These are phyloP conservation scores for Thelonectria discophora DNA, from an alignment of 2,329 filamentous ascomycete species.

Conservation along the genomic window DNA sequence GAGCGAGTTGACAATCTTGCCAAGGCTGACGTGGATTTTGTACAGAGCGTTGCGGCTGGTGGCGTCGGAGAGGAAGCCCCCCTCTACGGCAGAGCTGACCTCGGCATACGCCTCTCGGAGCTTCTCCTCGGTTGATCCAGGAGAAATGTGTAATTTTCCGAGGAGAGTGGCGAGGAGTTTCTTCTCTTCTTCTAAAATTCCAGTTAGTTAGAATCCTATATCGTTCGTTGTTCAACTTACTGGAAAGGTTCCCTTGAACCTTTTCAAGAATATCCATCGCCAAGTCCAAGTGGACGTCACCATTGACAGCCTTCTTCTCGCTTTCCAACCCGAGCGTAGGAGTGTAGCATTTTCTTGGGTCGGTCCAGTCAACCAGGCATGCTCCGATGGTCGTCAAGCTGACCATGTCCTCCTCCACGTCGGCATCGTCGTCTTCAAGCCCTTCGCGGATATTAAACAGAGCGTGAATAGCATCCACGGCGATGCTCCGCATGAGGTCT, in stretches of 20 bases:
- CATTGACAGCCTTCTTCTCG: constrained; percentile 72
- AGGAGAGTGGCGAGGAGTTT: constrained; percentile 82
- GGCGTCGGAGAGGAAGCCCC: constrained; percentile 66
- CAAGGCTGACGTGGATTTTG: constrained; percentile 73
- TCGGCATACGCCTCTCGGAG: constrained; percentile 66
- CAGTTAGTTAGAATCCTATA: constrained; percentile 30
- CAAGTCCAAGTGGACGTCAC: constrained; percentile 82
- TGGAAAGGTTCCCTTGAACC: constrained; percentile 71
- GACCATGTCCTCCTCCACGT: constrained; percentile 81
- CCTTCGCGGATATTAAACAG: constrained; percentile 78
- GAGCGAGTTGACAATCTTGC: constrained; percentile 72
- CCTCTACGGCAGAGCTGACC: constrained; percentile 70
- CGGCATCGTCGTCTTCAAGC: constrained; percentile 77
- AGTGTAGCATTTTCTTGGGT: constrained; percentile 80
- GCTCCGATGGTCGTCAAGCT: constrained; percentile 80
- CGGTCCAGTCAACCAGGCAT: constrained; percentile 93
- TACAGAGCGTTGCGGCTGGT: constrained; percentile 71
- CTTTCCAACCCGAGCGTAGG: constrained; percentile 60
- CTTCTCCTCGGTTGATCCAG: constrained; percentile 68
- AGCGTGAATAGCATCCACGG: constrained; percentile 77
- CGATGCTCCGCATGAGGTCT: constrained; percentile 78
- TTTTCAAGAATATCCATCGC: constrained; percentile 81
- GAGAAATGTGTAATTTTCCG: constrained; percentile 81
- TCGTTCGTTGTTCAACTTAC: constrained; percentile 58
- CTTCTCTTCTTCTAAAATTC: constrained; percentile 78